Percentiles rank a stretch among this genome's conserved stretches.
phyloP scores from a whole-genome alignment of 257 asterid genomes.

The Cinchona pubescens region DNA sequence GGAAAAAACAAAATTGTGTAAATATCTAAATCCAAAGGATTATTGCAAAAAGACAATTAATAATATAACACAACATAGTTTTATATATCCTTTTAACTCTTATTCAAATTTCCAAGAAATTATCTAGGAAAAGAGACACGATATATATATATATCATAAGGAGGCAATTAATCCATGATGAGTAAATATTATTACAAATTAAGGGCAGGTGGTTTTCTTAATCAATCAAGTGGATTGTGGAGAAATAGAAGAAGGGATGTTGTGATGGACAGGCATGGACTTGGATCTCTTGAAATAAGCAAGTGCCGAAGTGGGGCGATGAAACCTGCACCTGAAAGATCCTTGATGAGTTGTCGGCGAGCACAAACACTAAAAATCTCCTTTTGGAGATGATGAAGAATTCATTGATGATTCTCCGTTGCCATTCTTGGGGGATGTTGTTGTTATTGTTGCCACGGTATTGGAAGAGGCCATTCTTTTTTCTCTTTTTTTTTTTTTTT shows the following conservation, averaged over 20 bases:
- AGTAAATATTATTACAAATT: background rate
- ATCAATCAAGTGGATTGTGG: no score
- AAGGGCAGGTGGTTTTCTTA: background rate
- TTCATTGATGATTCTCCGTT: background rate
- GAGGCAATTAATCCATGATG: background rate
- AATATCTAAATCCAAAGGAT: background rate
- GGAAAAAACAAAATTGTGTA: background rate
- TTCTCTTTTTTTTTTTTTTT: background rate
- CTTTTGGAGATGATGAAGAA: constrained; percentile 34
- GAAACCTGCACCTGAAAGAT: constrained; percentile 50
- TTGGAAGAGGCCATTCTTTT: constrained; percentile 16
- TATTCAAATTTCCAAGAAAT: no score
- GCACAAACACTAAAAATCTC: constrained; percentile 40
- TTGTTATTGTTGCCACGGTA: constrained; percentile 8
- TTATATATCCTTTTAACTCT: no score
- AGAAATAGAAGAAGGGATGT: constrained; percentile 12
- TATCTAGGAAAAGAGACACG: no score
- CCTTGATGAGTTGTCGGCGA: constrained; percentile 60
- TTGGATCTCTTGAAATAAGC: constrained; percentile 36
- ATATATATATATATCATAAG: no score
- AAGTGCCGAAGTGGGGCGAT: constrained; percentile 33
- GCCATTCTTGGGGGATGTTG: constrained; percentile 18
- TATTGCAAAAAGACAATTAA: background rate
- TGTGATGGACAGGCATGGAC: constrained; percentile 30
- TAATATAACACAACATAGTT: no score